Conservation (phyloP, 768 basidiomycete species). For the Suillus decipiens region DNA sequence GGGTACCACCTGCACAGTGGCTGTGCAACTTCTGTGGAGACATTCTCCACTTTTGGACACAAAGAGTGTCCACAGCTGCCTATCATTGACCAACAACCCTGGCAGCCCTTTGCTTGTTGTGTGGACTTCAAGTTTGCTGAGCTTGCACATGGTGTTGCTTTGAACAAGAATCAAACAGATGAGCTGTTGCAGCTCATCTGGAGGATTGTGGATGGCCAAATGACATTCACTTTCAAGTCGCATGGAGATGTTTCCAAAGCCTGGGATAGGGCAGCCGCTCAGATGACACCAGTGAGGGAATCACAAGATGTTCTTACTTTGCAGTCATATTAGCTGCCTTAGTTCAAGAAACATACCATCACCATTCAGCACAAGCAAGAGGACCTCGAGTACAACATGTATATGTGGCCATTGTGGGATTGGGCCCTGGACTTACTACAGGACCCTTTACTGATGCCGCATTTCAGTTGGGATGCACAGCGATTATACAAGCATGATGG, state of each 20-base stretch:
- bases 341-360: constrained; percentile 10
- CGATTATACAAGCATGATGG: constrained; percentile 31
- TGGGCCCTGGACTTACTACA: constrained; percentile 14
- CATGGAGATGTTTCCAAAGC: constrained; percentile 5
- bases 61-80: too few relatives aligned
- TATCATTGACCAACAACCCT: too few relatives aligned
- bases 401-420: constrained; percentile 12
- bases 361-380: background rate
- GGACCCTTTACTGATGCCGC: constrained; percentile 7
- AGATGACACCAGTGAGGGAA: constrained; percentile 12
- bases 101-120: background rate
- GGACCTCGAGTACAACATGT: background rate
- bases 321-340: background rate
- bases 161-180: constrained; percentile 9
- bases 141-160: constrained; percentile 8
- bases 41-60: constrained; percentile 13
- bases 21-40: constrained; percentile 9
- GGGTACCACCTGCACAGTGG: constrained; percentile 26
- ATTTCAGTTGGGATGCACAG: constrained; percentile 37
- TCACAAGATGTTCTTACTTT: constrained; percentile 3
- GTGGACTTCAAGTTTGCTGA: constrained; percentile 15
- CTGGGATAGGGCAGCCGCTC: constrained; percentile 6
- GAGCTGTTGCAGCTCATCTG: constrained; percentile 15
- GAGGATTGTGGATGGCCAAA: background rate
- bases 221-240: constrained; percentile 11